Base-by-base conservation (phyloP, 164 flowering plant genomes). In the Amborella trichopoda region DNA sequence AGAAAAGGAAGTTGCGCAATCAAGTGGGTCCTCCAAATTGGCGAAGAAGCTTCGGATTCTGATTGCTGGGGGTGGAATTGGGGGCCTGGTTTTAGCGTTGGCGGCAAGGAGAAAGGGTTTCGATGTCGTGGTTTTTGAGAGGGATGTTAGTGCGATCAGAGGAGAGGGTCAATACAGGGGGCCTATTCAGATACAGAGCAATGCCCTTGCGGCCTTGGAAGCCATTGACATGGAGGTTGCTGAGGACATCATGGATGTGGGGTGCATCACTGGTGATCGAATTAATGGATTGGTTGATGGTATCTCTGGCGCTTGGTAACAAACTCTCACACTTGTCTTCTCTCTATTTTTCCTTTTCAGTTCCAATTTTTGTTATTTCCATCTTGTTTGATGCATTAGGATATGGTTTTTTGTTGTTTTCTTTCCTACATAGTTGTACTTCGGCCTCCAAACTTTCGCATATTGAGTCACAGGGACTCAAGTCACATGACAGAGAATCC, bases 151-250 rank as follows among this genome's bases (percentile, higher is more conserved):
- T 55, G 94, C 99, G 1, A 68, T 87, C 17, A 73, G 99, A 67
- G 99, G 99, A 3, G 99, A 93, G 44, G 99, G 99, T 5, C 74
- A 84, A 56, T 93, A 93, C 56, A 77, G 96, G 42, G 96, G 99
- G 24, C 96, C 96, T 2, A 93, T 93, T 66, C 96, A 93, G 74
- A 73, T 91, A 55, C 96, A 91, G 69, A 91, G 96, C 60, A 87
- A 91, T 52, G 96, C 96, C 0, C 64, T 91, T 68, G 95, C 95
- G 44, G 95, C 96, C 23, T 67, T 93, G 76, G 99, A 93, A 50
- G 99, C 99, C 5, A 82, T 87, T 60, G 99, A 93, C 70, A 19
- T 67, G 67, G 86, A 75, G 11, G 95, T 87, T 24, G 96, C 99
- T 13, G 96, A 91, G 19, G 81, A 91, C 55, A 73, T 91, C 60